These are phyloP conservation scores for Rheum nobile DNA, from an alignment of 148 eudicot species.

Conservation along the genomic window DNA sequence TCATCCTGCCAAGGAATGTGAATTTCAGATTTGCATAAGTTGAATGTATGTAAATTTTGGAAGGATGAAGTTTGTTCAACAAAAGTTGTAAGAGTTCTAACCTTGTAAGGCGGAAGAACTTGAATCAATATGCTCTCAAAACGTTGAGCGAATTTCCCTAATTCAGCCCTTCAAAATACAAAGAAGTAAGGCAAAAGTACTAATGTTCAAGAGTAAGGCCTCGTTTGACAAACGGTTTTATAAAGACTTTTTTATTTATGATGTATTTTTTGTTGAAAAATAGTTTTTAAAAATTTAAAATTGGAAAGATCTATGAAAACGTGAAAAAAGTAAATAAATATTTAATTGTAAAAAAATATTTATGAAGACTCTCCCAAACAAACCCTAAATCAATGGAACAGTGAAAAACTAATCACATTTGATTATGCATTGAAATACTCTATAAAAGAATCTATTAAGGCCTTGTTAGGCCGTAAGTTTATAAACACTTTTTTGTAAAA, in stretches of 20 bases:
- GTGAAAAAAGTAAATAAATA: no score
- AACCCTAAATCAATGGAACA: no score
- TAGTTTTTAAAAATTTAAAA: no score
- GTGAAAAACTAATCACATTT: not conserved
- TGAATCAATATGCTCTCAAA: slow-evolving; percentile 27
- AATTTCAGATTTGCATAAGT: not conserved
- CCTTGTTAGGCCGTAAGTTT: no score
- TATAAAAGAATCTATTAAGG: not conserved
- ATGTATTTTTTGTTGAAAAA: no score
- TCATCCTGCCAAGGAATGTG: slow-evolving; percentile 10
- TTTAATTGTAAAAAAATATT: no score
- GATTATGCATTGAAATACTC: not conserved
- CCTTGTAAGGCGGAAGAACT: slow-evolving; percentile 44
- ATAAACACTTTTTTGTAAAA: no score
- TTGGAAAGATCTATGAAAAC: no score
- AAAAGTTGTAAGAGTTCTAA: not conserved
- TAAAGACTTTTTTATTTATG: no score
- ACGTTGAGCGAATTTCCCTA: slow-evolving; percentile 28
- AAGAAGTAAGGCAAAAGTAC: not conserved
- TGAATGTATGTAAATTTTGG: not conserved
- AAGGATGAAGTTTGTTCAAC: no score
- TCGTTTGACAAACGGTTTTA: no score
- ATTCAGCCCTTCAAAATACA: slow-evolving; percentile 36
- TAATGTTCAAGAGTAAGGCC: not conserved
- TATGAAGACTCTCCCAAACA: no score